These are phyloP conservation scores for Podospora fimiseda DNA, from an alignment of 495 filamentous ascomycete species.

Conservation along the genomic window DNA sequence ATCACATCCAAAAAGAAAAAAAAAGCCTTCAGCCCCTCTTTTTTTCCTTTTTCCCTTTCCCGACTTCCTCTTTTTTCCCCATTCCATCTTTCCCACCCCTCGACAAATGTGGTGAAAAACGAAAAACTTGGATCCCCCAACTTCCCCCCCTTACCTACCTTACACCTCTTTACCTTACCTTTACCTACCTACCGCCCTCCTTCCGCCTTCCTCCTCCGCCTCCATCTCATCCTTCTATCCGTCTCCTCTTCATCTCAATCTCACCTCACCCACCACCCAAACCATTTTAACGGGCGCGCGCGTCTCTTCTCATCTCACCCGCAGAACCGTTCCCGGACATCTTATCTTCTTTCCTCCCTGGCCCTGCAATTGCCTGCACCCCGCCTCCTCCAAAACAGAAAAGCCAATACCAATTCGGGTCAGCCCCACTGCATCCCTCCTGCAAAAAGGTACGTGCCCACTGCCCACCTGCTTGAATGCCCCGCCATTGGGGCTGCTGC, in stretches of 20 bases:
- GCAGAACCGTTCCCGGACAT: neutral
- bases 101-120: neutral
- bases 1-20: too few species aligned
- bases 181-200: neutral
- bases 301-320: neutral
- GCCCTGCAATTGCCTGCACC: neutral
- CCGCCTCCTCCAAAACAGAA: constrained; percentile 10
- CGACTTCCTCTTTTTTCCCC: neutral
- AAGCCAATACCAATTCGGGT: constrained; percentile 22
- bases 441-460: constrained; percentile 30
- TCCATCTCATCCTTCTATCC: neutral
- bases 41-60: constrained; percentile 15
- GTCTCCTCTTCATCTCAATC: constrained; percentile 8
- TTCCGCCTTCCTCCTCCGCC: neutral
- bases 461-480: constrained; percentile 14
- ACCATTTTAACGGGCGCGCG: constrained; percentile 1
- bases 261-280: neutral
- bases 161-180: constrained; percentile 4
- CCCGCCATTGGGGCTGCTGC: constrained; percentile 12
- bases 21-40: constrained; percentile 20
- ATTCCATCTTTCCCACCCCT: constrained; percentile 4
- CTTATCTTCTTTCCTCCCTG: constrained; percentile 3
- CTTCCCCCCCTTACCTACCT: neutral
- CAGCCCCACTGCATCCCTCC: constrained; percentile 16
- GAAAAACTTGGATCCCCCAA: neutral